Conservation (phyloP, 2,329 filamentous ascomycete genomes). For the Colletotrichum sp. region DNA sequence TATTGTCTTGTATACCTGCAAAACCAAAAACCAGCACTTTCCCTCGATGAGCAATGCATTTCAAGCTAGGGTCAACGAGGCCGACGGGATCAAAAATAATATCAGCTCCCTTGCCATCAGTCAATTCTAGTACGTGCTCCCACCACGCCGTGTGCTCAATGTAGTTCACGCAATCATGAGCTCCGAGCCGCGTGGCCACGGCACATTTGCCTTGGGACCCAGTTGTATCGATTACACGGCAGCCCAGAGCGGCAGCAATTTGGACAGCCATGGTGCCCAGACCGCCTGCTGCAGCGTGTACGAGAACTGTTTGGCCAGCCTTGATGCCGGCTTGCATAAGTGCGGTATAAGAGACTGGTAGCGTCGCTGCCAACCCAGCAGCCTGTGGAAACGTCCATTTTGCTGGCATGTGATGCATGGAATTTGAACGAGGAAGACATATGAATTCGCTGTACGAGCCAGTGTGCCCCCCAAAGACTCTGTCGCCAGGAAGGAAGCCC, state of each 20-base stretch:
- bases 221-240: constrained; percentile 57
- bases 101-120: constrained; percentile 55
- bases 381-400: constrained; percentile 50
- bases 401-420: constrained; percentile 47
- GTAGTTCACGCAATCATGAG: constrained; percentile 46
- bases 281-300: constrained; percentile 60
- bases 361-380: constrained; percentile 57
- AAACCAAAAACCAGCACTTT: constrained; percentile 63
- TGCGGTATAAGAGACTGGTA: constrained; percentile 59
- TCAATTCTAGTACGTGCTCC: constrained; percentile 50
- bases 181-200: constrained; percentile 42
- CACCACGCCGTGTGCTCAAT: constrained; percentile 46
- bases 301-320: constrained; percentile 53
- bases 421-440: constrained; percentile 35
- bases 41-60: constrained; percentile 57
- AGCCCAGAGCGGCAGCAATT: constrained; percentile 56
- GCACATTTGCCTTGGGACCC: constrained; percentile 48
- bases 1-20: constrained; percentile 53
- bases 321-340: constrained; percentile 46
- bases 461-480: constrained; percentile 56
- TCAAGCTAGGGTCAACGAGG: constrained; percentile 56
- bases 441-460: constrained; percentile 60
- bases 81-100: constrained; percentile 64
- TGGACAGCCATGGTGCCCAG: constrained; percentile 61
- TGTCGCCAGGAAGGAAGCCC: constrained; percentile 47